Evolutionary conservation across 192 early-diverging fungal species (phyloP).

Genomic region (Coemansia sp.): DNA sequence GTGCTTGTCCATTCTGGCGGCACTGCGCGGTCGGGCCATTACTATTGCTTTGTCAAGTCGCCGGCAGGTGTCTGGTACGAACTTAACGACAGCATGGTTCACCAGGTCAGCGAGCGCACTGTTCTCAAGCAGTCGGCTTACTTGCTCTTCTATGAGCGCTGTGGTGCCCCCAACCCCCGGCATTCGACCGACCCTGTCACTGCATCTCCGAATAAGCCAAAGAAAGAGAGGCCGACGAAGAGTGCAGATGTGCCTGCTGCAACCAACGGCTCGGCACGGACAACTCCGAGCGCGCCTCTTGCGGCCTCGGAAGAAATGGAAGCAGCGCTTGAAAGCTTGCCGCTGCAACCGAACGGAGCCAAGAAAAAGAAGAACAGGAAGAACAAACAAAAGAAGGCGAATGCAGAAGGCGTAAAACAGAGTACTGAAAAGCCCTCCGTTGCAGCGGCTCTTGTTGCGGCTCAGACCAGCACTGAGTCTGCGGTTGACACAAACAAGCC

Average conservation of each 20-base stretch:
- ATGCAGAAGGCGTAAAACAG: neutral
- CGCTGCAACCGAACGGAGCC: neutral
- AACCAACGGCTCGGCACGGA: neutral
- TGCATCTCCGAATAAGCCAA: neutral
- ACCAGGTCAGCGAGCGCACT: constrained; percentile 62
- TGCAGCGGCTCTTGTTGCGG: neutral
- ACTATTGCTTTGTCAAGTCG: constrained; percentile 79
- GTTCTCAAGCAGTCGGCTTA: constrained; percentile 80
- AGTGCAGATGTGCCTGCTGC: neutral
- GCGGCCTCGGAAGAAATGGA: constrained; percentile 45
- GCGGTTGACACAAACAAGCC: neutral
- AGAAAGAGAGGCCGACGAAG: neutral
- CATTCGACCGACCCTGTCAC: neutral
- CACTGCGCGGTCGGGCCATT: constrained; percentile 79
- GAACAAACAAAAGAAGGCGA: constrained; percentile 41
- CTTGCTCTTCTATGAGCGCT: constrained; percentile 76
- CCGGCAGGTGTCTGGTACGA: constrained; percentile 75
- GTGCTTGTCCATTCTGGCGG: constrained; percentile 80
- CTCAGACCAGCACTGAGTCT: neutral
- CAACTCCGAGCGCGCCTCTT: neutral
- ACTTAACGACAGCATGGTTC: constrained; percentile 77
- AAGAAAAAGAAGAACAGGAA: constrained; percentile 40
- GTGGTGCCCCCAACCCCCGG: neutral
- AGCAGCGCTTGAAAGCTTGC: constrained; percentile 11
- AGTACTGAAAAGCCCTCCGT: neutral